phyloP scores from a whole-genome alignment of 257 asterid species.

The Gynochthodes officinalis region DNA sequence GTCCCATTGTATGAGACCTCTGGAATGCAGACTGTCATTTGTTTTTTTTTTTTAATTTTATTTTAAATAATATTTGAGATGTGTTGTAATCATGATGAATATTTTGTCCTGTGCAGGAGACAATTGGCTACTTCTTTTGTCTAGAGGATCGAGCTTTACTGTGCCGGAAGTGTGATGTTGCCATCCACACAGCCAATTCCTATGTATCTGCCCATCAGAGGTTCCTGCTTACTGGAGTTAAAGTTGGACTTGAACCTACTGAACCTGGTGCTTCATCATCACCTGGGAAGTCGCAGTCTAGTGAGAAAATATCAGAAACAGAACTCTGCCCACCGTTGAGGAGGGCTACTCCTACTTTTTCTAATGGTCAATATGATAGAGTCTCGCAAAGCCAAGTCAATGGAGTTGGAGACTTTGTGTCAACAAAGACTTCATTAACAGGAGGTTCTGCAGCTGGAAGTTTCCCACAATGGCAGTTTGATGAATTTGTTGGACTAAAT shows the following conservation, averaged over 20 bases:
- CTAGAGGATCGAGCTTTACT: slow-evolving; percentile 92
- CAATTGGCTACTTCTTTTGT: slow-evolving; percentile 87
- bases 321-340: slow-evolving; percentile 31
- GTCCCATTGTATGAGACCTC: not conserved
- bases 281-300: slow-evolving; percentile 34
- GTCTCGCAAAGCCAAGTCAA: slow-evolving; percentile 33
- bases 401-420: slow-evolving; percentile 28
- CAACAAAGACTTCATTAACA: slow-evolving; percentile 32
- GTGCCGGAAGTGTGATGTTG: slow-evolving; percentile 81
- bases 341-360: slow-evolving; percentile 24
- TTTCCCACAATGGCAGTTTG: slow-evolving; percentile 69
- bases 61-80: not conserved
- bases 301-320: slow-evolving; percentile 35
- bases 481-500: slow-evolving; percentile 62
- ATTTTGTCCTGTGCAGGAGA: slow-evolving; percentile 52
- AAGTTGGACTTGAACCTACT: slow-evolving; percentile 66
- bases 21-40: not conserved
- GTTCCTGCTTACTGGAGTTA: slow-evolving; percentile 85
- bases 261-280: slow-evolving; percentile 48
- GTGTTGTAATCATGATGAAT: not conserved
- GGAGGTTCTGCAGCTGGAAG: slow-evolving; percentile 69
- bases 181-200: slow-evolving; percentile 61
- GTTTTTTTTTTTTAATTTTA: not conserved
- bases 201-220: slow-evolving; percentile 78
- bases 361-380: slow-evolving; percentile 35